These are phyloP conservation scores for Eucalyptus polyanthemos DNA, from an alignment of 345 rosid species.

Conservation along the genomic window DNA sequence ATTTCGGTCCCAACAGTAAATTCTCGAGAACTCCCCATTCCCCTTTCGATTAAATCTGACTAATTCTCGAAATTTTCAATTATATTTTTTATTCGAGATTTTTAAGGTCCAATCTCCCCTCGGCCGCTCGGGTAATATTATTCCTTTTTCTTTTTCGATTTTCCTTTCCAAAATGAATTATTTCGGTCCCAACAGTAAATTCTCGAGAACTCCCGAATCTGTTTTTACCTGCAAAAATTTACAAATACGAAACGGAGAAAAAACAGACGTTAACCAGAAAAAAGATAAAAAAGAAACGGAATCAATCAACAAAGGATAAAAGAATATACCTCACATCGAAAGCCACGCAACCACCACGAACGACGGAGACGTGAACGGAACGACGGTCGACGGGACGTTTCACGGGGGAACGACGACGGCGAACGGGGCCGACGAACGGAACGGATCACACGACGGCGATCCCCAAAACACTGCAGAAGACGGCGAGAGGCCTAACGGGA, in stretches of 20 bases:
- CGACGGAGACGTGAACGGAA: neutral
- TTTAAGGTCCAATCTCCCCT: neutral
- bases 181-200: neutral
- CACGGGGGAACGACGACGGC: neutral
- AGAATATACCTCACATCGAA: neutral
- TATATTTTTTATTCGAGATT: neutral
- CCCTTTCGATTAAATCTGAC: neutral
- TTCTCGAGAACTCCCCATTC: neutral
- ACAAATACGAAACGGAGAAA: neutral
- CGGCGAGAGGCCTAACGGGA: neutral
- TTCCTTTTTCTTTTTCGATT: neutral
- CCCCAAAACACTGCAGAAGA: neutral
- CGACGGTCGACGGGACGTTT: neutral
- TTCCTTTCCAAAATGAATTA: neutral
- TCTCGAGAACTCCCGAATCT: neutral
- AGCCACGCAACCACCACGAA: neutral
- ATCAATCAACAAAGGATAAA: neutral
- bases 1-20: neutral
- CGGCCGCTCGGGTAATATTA: neutral
- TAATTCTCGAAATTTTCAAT: neutral
- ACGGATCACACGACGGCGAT: neutral
- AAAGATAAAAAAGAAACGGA: neutral
- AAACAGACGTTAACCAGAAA: neutral
- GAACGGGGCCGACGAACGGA: neutral
- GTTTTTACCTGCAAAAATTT: neutral